Percentiles rank a stretch among this genome's conserved stretches.
Conservation (phyloP, 352 stramenopile species). For the Globisporangium irregulare region DNA sequence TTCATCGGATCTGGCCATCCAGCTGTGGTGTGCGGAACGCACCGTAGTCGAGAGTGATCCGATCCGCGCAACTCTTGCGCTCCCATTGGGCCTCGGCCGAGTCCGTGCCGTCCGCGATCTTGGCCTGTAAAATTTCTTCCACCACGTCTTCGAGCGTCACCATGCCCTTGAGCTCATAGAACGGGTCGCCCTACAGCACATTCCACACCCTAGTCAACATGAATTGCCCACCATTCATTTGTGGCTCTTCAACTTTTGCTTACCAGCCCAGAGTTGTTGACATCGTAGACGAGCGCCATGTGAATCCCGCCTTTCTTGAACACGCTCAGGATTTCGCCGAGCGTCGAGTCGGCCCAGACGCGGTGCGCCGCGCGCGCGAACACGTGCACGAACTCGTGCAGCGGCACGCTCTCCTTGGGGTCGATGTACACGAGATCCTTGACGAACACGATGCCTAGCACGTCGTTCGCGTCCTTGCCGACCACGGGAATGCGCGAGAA, state of each 20-base stretch:
- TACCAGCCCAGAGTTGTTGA: slow-evolving; percentile 80
- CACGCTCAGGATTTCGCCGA: slow-evolving; percentile 67
- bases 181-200: slow-evolving; percentile 79
- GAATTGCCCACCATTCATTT: slow-evolving; percentile 17
- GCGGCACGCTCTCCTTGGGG: slow-evolving; percentile 54
- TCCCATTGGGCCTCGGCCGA: slow-evolving; percentile 40
- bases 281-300: slow-evolving; percentile 72
- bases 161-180: slow-evolving; percentile 96
- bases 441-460: slow-evolving; percentile 94
- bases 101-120: slow-evolving; percentile 96
- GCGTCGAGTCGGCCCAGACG: slow-evolving; percentile 62
- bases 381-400: slow-evolving; percentile 92
- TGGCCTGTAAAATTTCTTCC: slow-evolving; percentile 95
- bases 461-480: slow-evolving; percentile 94
- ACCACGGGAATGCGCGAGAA: slow-evolving; percentile 96
- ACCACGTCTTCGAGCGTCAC: slow-evolving; percentile 99
- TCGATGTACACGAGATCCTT: slow-evolving; percentile 92
- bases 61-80: slow-evolving; percentile 47
- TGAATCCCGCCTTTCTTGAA: slow-evolving; percentile 77
- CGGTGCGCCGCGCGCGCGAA: slow-evolving; percentile 67
- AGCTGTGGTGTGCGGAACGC: slow-evolving; percentile 14
- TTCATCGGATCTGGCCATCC: neutral
- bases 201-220: neutral
- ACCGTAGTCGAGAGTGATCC: slow-evolving; percentile 63
- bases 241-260: slow-evolving; percentile 19